Evolutionary conservation across 1,284 basidiomycete species (phyloP).

Genomic region (Lignosus rhinocerotis): DNA sequence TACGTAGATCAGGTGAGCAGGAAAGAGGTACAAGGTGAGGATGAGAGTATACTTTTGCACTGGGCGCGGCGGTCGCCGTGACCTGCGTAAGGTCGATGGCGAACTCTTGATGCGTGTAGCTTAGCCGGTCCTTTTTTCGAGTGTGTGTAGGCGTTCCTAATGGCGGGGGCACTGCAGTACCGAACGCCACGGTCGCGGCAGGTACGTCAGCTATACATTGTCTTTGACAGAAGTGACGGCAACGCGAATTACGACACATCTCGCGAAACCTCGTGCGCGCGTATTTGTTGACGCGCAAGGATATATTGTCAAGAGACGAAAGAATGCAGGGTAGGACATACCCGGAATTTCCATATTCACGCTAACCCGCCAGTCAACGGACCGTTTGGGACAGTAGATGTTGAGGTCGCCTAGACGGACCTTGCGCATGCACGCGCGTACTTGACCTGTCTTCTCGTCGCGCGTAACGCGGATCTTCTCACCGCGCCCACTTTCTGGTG

Average conservation of each 20-base stretch:
- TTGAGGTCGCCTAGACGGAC: slow-evolving; percentile 86
- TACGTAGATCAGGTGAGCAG: slow-evolving; percentile 9
- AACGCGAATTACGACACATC: background rate
- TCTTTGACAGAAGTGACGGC: background rate
- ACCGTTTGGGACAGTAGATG: slow-evolving; percentile 79
- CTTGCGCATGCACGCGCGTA: slow-evolving; percentile 76
- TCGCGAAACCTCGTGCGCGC: too few species aligned
- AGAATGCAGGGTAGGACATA: slow-evolving; percentile 34
- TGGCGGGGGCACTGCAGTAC: slow-evolving; percentile 55
- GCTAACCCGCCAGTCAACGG: slow-evolving; percentile 91
- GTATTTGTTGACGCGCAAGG: too few species aligned
- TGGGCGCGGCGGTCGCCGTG: slow-evolving; percentile 48
- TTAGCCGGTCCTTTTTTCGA: slow-evolving; percentile 88
- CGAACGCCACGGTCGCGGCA: background rate
- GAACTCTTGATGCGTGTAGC: slow-evolving; percentile 92
- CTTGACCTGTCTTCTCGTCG: slow-evolving; percentile 70
- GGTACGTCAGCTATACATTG: background rate
- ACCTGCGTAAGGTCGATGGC: slow-evolving; percentile 95
- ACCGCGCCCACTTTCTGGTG: slow-evolving; percentile 44
- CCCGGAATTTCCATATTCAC: slow-evolving; percentile 85
- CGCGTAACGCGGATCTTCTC: slow-evolving; percentile 85
- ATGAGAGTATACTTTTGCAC: slow-evolving; percentile 46
- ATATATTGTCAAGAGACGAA: slow-evolving; percentile 19
- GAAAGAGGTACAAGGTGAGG: slow-evolving; percentile 1
- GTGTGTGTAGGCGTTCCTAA: slow-evolving; percentile 56